These are phyloP conservation scores for Termitomyces sp. DNA, from an alignment of 768 basidiomycete genomes.

Conservation along the genomic window DNA sequence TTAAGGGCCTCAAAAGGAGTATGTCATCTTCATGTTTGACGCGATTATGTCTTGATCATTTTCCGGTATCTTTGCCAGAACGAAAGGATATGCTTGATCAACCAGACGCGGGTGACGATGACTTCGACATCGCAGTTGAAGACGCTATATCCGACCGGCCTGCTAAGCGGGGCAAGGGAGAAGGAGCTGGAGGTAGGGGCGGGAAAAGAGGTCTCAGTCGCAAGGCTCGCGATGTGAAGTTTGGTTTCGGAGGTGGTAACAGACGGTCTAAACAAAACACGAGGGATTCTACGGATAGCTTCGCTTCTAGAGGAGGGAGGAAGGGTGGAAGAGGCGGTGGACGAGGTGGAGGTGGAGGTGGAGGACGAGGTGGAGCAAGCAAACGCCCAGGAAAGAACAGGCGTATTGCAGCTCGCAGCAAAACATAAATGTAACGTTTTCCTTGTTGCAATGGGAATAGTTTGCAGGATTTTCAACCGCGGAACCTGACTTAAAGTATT, in stretches of 20 bases:
- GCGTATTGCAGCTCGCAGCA: slow-evolving; percentile 39
- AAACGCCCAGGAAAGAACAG: slow-evolving; percentile 59
- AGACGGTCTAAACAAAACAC: slow-evolving; percentile 79
- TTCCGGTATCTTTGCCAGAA: slow-evolving; percentile 41
- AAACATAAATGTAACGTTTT: slow-evolving; percentile 9
- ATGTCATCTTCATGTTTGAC: slow-evolving; percentile 19
- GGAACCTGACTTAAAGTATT: neutral
- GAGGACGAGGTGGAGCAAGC: slow-evolving; percentile 24
- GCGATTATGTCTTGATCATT: neutral
- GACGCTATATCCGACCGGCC: slow-evolving; percentile 79
- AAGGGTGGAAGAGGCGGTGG: slow-evolving; percentile 21
- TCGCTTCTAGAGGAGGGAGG: slow-evolving; percentile 33
- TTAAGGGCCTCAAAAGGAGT: slow-evolving; percentile 91
- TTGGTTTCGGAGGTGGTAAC: slow-evolving; percentile 70
- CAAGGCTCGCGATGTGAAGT: slow-evolving; percentile 68
- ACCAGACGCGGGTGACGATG: slow-evolving; percentile 51
- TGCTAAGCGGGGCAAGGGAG: slow-evolving; percentile 45
- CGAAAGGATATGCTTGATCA: slow-evolving; percentile 78
- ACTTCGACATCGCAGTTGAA: slow-evolving; percentile 88
- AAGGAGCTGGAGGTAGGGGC: slow-evolving; percentile 30
- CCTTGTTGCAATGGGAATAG: neutral
- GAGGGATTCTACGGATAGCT: slow-evolving; percentile 71
- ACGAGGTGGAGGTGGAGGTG: slow-evolving; percentile 20
- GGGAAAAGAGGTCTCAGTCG: slow-evolving; percentile 36
- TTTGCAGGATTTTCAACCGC: neutral